Evolutionary conservation across 805 yeast genomes (phyloP).

Genomic region (Saturnispora serradocipensis): DNA sequence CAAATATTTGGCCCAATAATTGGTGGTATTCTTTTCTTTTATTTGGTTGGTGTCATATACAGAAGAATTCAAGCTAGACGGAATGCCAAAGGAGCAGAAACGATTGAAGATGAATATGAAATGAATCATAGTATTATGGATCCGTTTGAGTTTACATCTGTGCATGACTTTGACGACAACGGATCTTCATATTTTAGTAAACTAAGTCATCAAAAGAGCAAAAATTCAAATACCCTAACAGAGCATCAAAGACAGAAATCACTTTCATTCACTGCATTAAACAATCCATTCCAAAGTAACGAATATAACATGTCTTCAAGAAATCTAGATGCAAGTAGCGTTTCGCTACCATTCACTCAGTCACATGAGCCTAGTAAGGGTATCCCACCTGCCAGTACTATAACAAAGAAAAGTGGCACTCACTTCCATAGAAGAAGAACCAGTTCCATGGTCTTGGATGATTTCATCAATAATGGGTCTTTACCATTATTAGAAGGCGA

Average conservation of each 20-base stretch:
- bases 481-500: conserved; percentile 13
- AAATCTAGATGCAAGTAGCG: neutral
- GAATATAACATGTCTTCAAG: neutral
- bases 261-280: neutral
- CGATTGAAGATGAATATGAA: conserved; percentile 13
- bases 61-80: conserved; percentile 18
- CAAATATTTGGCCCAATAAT: conserved; percentile 21
- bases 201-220: conserved; percentile 1
- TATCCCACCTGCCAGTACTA: conserved; percentile 9
- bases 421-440: conserved; percentile 19
- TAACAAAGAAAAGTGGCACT: conserved; percentile 9
- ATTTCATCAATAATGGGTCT: conserved; percentile 21
- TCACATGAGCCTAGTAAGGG: conserved; percentile 17
- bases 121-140: conserved; percentile 2
- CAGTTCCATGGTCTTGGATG: conserved; percentile 21
- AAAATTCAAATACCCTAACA: neutral
- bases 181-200: neutral
- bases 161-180: neutral
- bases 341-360: conserved; percentile 9
- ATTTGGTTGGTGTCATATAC: conserved; percentile 16
- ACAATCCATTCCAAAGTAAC: neutral
- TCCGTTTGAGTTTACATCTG: conserved; percentile 4
- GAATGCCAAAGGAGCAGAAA: conserved; percentile 16
- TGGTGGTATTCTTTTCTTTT: conserved; percentile 17
- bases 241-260: neutral